Percentiles rank a stretch among this genome's conserved stretches.
Conservation (phyloP, 1,284 basidiomycete species). For the Apiotrichum sp. region DNA sequence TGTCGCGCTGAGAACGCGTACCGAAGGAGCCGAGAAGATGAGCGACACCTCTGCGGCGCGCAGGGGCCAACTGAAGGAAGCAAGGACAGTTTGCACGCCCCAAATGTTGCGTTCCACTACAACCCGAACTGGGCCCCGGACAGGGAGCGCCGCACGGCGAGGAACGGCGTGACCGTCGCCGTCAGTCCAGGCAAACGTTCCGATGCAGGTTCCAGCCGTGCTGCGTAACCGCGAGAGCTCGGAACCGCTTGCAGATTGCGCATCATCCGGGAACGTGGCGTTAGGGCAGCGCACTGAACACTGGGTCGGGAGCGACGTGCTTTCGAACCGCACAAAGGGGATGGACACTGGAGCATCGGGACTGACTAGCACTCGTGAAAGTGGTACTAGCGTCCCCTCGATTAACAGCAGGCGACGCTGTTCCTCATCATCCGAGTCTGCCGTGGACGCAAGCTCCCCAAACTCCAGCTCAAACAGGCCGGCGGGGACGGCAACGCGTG, state of each 20-base stretch:
- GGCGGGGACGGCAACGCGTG: conserved; percentile 8
- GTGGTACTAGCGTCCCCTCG: conserved; percentile 25
- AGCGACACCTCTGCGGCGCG: conserved; percentile 21
- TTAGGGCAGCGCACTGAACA: conserved; percentile 6
- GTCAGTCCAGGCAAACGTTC: conserved; percentile 24
- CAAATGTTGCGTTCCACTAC: conserved; percentile 20
- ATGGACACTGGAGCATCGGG: conserved; percentile 20
- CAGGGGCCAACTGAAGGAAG: conserved; percentile 23
- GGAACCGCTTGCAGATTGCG: too few relatives aligned
- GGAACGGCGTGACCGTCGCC: conserved; percentile 4
- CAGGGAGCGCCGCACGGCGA: background rate
- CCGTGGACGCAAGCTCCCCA: background rate
- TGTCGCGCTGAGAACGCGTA: conserved; percentile 19
- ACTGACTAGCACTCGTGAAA: conserved; percentile 23
- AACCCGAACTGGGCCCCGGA: conserved; percentile 25
- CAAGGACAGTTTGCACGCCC: conserved; percentile 19
- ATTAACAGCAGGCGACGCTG: conserved; percentile 11
- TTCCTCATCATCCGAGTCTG: conserved; percentile 9
- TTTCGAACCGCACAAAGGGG: conserved; percentile 25
- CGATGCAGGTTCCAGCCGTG: conserved; percentile 1
- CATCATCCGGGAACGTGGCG: background rate
- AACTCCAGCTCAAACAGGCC: conserved; percentile 26
- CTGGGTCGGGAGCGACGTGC: conserved; percentile 4
- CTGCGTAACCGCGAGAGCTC: background rate
- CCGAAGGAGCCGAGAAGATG: conserved; percentile 1